phyloP scores from a whole-genome alignment of 2,329 filamentous ascomycete genomes.

The Coniochaeta sp. region DNA sequence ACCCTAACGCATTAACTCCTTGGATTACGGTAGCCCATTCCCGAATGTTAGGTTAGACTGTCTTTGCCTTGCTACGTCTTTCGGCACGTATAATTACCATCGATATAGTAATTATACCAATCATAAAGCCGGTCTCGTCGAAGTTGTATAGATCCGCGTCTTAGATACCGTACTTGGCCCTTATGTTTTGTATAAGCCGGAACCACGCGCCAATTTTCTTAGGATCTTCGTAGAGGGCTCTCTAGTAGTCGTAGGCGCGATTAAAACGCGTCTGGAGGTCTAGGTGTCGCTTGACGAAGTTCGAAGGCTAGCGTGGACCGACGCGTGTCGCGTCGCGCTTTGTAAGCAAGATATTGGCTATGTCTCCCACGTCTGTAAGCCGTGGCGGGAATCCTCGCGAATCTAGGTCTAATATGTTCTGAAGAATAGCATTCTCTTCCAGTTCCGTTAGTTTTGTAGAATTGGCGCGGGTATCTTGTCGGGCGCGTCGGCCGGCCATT shows the following conservation, averaged over 20 bases:
- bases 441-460: too few relatives aligned
- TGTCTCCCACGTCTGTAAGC: background rate
- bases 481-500: too few relatives aligned
- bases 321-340: background rate
- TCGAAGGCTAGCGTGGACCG: conserved; percentile 13
- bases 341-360: background rate
- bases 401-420: conserved; percentile 4
- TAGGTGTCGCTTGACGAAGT: too few relatives aligned
- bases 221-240: conserved; percentile 15
- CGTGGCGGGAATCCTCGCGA: conserved; percentile 3
- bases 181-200: conserved; percentile 10
- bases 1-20: too few relatives aligned
- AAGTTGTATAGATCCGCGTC: conserved; percentile 18
- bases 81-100: too few relatives aligned
- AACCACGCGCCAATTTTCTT: too few relatives aligned
- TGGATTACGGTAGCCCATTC: too few relatives aligned
- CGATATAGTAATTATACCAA: conserved; percentile 17
- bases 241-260: conserved; percentile 16
- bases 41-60: too few relatives aligned
- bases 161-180: conserved; percentile 11
- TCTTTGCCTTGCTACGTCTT: too few relatives aligned
- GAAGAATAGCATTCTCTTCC: background rate
- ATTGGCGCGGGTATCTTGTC: too few relatives aligned
- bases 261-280: conserved; percentile 16
- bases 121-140: conserved; percentile 23